Conservation (phyloP, 2,329 filamentous ascomycete species). For the Aspergillus pseudotamarii region DNA sequence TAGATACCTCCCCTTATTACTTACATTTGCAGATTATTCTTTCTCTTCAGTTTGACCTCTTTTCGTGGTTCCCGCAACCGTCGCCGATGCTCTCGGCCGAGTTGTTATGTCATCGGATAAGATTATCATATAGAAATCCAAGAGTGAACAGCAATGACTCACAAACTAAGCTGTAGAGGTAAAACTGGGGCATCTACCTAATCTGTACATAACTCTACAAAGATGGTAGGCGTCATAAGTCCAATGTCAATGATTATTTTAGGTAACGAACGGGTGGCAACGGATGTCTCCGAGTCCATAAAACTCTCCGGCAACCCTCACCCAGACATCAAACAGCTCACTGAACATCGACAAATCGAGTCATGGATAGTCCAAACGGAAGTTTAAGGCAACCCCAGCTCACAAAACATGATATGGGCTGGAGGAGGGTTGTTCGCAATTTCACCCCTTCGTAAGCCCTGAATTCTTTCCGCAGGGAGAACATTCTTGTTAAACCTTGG, state of each 20-base stretch:
- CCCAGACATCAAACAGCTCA: not conserved
- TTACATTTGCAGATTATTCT: not conserved
- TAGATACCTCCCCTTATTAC: not conserved
- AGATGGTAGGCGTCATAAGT: not conserved
- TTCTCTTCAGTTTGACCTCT: not conserved
- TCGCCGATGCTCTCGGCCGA: not conserved
- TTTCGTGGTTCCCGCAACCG: not conserved
- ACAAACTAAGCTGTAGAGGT: not conserved
- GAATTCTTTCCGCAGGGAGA: not conserved
- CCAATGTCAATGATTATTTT: not conserved
- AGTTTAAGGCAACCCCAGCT: not conserved
- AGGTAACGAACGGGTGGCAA: not conserved
- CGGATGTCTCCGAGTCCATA: not conserved
- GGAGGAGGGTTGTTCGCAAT: slow-evolving; percentile 41
- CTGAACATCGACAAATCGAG: not conserved
- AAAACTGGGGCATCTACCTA: not conserved
- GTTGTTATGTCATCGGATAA: not conserved
- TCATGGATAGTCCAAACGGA: not conserved
- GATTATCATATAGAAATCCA: not conserved
- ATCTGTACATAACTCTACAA: not conserved
- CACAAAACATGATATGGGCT: slow-evolving; percentile 41
- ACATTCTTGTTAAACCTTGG: not conserved
- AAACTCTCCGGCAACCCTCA: not conserved
- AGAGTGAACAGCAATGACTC: not conserved
- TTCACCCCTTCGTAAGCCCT: slow-evolving; percentile 47